Conservation (phyloP, 2,329 filamentous ascomycete species). For the Anthostomella pinea region DNA sequence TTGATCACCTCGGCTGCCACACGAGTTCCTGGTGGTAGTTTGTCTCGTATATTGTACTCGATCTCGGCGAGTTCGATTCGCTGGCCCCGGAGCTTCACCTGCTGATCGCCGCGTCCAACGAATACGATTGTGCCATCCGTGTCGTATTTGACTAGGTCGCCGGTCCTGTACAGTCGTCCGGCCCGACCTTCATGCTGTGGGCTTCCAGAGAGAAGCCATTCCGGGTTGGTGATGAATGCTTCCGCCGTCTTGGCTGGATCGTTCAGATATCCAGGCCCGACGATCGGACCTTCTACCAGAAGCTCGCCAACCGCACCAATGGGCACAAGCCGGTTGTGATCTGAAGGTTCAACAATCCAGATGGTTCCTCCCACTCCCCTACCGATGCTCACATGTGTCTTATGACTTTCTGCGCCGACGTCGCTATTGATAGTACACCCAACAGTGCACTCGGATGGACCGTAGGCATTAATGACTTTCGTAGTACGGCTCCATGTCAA, state of each 20-base stretch:
- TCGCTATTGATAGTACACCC: slow-evolving; percentile 48
- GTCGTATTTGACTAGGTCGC: slow-evolving; percentile 56
- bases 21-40: slow-evolving; percentile 40
- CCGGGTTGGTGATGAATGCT: slow-evolving; percentile 55
- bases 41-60: slow-evolving; percentile 46
- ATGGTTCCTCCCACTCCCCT: slow-evolving; percentile 44
- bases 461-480: slow-evolving; percentile 50
- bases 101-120: slow-evolving; percentile 63
- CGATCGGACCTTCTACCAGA: slow-evolving; percentile 56
- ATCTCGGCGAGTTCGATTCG: slow-evolving; percentile 59
- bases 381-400: slow-evolving; percentile 42
- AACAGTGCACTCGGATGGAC: slow-evolving; percentile 53
- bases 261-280: slow-evolving; percentile 60
- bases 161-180: slow-evolving; percentile 56
- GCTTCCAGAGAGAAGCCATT: slow-evolving; percentile 46
- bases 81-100: slow-evolving; percentile 65
- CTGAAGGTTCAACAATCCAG: slow-evolving; percentile 51
- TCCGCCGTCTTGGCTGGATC: slow-evolving; percentile 55
- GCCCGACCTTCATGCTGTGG: slow-evolving; percentile 33
- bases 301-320: slow-evolving; percentile 51
- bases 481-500: slow-evolving; percentile 45
- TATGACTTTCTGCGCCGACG: slow-evolving; percentile 34
- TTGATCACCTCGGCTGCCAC: slow-evolving; percentile 48
- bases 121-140: slow-evolving; percentile 52
- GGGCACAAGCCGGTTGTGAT: slow-evolving; percentile 45